phyloP scores from a whole-genome alignment of 2,329 filamentous ascomycete genomes.

The Sporothrix phasma region DNA sequence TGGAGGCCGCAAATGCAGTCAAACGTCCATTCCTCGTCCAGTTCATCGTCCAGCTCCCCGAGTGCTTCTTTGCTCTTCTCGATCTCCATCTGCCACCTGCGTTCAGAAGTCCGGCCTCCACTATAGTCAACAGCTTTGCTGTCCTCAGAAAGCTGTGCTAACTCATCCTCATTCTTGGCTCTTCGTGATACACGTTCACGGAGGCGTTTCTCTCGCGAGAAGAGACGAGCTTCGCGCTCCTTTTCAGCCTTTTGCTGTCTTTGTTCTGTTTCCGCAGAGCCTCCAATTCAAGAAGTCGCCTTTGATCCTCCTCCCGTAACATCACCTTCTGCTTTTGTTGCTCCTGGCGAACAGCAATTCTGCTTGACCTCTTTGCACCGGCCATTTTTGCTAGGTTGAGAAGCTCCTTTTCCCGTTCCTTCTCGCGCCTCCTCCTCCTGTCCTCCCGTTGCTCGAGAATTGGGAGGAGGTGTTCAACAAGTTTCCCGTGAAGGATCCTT shows the following conservation, averaged over 20 bases:
- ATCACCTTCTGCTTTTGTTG: slow-evolving; percentile 66
- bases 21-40: slow-evolving; percentile 78
- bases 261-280: slow-evolving; percentile 59
- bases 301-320: slow-evolving; percentile 58
- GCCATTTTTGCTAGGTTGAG: slow-evolving; percentile 76
- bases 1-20: slow-evolving; percentile 88
- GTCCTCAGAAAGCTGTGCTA: slow-evolving; percentile 68
- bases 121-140: slow-evolving; percentile 49
- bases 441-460: slow-evolving; percentile 72
- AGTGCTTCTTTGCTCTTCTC: slow-evolving; percentile 70
- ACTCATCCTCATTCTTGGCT: slow-evolving; percentile 72
- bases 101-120: slow-evolving; percentile 59
- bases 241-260: slow-evolving; percentile 50
- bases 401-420: slow-evolving; percentile 65
- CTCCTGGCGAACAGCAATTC: slow-evolving; percentile 73
- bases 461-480: slow-evolving; percentile 72
- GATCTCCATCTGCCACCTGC: slow-evolving; percentile 72
- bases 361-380: slow-evolving; percentile 87
- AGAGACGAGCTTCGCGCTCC: slow-evolving; percentile 68
- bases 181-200: slow-evolving; percentile 79
- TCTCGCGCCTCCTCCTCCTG: slow-evolving; percentile 59
- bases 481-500: slow-evolving; percentile 59
- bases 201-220: slow-evolving; percentile 75
- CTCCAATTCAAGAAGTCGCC: slow-evolving; percentile 52
- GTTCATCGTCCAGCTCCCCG: slow-evolving; percentile 52